Base-by-base conservation (phyloP, 2,329 filamentous ascomycete species). In the Rhinocladiella mackenziei region DNA sequence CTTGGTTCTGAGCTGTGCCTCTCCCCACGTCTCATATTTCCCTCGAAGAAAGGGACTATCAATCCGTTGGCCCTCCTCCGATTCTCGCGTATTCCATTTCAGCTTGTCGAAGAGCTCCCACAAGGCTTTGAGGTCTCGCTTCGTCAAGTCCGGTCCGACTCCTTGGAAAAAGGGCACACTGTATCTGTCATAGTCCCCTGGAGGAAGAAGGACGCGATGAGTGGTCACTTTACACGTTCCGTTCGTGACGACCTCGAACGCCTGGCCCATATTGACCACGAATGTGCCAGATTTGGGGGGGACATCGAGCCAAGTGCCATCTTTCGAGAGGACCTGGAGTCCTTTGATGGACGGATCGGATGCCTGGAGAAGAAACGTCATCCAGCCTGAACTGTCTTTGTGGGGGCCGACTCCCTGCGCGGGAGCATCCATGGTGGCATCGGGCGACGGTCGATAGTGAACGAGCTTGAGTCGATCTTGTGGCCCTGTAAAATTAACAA, bases 331-430 rank as follows among this genome's bases (percentile, higher is more conserved):
- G 0, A 73, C 70, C 49, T 74, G 68, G 3, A 74, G 58, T 0
- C 71, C 71, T 1, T 68, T 70, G 2, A 60, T 60, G 7, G 69
- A 62, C 3, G 75, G 71, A 2, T 72, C 69, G 0, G 74, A 77
- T 5, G 77, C 74, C 58, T 83, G 80, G 1, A 79, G 70, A 3
- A 83, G 69, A 50, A 83, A 81, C 0, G 79, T 82, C 65, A 78
- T 77, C 49, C 49, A 51, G 9, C 49, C 49, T 0, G 76, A 80
- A 0, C 70, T 69, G 47, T 75, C 72, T 5, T 72, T 75, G 45
- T 75, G 72, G 0, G 72, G 64, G 13, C 65, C 66, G 20, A 69
- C 66, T 3, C 68, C 68, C 41, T 69, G 65, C 74, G 80, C 58
- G 80, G 76, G 28, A 4, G 60, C 57, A 19, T 70, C 60, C n/a